Conservation (phyloP, 2,329 filamentous ascomycete species). For the Rutstroemia sp. region DNA sequence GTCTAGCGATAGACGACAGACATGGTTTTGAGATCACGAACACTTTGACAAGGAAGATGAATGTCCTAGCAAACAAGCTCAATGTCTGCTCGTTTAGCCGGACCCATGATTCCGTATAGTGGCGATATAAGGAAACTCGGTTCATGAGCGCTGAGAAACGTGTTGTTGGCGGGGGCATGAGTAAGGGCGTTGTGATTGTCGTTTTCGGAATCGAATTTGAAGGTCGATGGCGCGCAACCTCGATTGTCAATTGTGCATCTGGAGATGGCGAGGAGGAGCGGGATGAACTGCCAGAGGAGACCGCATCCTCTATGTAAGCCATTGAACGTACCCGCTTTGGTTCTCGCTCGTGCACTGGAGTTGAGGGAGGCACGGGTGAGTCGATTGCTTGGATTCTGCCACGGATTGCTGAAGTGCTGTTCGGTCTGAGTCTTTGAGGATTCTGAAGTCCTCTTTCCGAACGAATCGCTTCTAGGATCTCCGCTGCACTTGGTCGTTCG, state of each 20-base stretch:
- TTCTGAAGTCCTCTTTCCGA: conserved; percentile 28
- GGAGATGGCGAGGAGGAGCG: conserved; percentile 15
- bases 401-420: conserved; percentile 19
- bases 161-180: conserved; percentile 34
- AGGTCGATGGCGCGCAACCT: conserved; percentile 11
- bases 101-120: conserved; percentile 30
- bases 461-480: conserved; percentile 55
- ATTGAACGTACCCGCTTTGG: conserved; percentile 19
- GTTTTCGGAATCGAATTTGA: conserved; percentile 4
- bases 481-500: conserved; percentile 74
- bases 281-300: conserved; percentile 13
- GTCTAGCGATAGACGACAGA: conserved; percentile 59
- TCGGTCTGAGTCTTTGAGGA: conserved; percentile 20
- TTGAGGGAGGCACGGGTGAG: conserved; percentile 25
- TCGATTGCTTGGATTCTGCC: conserved; percentile 28
- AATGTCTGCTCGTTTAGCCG: conserved; percentile 27
- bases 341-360: conserved; percentile 22
- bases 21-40: conserved; percentile 59
- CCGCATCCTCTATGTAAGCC: conserved; percentile 26
- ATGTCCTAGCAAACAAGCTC: conserved; percentile 40
- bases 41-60: conserved; percentile 63
- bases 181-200: conserved; percentile 30
- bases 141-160: conserved; percentile 26
- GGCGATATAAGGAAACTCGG: conserved; percentile 25
- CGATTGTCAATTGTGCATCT: conserved; percentile 16